These are phyloP conservation scores for Cladobotryum protrusum DNA, from an alignment of 2,329 filamentous ascomycete species.

Conservation along the genomic window DNA sequence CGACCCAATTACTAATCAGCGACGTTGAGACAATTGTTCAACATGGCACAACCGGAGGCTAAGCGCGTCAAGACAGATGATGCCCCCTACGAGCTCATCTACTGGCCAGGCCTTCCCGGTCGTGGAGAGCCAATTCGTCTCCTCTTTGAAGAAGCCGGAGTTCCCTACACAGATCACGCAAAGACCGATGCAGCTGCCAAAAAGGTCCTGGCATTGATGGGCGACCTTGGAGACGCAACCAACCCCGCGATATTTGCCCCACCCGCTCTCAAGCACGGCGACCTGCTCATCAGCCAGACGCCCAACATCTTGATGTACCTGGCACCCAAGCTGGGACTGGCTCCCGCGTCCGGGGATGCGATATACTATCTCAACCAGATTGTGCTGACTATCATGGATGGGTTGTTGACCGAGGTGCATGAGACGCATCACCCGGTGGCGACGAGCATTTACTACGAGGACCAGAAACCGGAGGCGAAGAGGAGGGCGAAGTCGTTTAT, in stretches of 20 bases:
- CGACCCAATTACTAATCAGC: too few relatives aligned
- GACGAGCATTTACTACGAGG: constrained; percentile 58
- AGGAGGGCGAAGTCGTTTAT: constrained; percentile 53
- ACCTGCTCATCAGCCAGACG: constrained; percentile 61
- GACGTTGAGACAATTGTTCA: background rate
- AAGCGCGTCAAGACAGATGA: constrained; percentile 23
- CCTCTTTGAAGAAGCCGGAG: constrained; percentile 61
- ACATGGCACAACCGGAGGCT: background rate
- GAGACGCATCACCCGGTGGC: constrained; percentile 70
- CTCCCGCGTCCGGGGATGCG: constrained; percentile 34
- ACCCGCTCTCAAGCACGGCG: constrained; percentile 58
- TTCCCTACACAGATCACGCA: constrained; percentile 54
- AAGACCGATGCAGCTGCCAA: constrained; percentile 39
- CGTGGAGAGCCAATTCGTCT: constrained; percentile 71
- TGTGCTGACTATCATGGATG: constrained; percentile 63
- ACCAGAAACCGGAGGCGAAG: constrained; percentile 64
- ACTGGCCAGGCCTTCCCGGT: constrained; percentile 67
- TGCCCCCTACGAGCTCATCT: constrained; percentile 57
- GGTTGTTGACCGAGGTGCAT: constrained; percentile 63
- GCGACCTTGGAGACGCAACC: constrained; percentile 39
- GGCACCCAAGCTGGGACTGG: constrained; percentile 52
- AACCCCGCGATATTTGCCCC: constrained; percentile 64
- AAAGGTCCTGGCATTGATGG: constrained; percentile 43
- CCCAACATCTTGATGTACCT: constrained; percentile 69
- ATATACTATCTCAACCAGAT: constrained; percentile 57